phyloP scores from a whole-genome alignment of 2,329 filamentous ascomycete species.

The Pyricularia grisea region DNA sequence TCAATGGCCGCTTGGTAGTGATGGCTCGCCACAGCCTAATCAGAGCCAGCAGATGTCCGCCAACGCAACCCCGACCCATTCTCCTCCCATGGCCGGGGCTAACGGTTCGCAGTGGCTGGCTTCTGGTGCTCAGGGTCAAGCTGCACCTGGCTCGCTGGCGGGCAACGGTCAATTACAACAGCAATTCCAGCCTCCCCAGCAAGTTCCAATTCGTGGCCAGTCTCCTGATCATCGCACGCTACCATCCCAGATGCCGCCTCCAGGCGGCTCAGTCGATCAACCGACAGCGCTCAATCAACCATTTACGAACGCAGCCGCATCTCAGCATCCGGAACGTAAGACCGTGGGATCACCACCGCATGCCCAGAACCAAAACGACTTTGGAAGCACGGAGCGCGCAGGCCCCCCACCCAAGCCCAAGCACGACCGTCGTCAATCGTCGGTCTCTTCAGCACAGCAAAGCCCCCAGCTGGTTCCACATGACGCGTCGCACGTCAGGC shows the following conservation, averaged over 20 bases:
- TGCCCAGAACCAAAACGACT: background rate
- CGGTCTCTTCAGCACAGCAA: slow-evolving; percentile 4
- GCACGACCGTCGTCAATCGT: background rate
- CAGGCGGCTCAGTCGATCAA: background rate
- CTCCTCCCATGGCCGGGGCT: background rate
- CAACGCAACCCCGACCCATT: background rate
- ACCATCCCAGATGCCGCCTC: slow-evolving; percentile 2
- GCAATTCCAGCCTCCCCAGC: slow-evolving; percentile 6
- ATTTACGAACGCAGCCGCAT: background rate
- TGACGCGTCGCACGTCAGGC: background rate
- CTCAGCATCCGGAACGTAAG: slow-evolving; percentile 1
- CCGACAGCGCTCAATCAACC: background rate
- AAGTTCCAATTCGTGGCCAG: slow-evolving; percentile 6
- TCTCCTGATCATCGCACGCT: slow-evolving; percentile 4
- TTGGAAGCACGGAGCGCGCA: background rate
- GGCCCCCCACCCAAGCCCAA: background rate
- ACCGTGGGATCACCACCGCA: background rate
- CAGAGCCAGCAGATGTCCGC: background rate
- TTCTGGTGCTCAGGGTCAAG: background rate
- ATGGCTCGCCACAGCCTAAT: background rate
- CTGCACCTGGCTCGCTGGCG: background rate
- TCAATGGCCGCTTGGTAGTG: background rate
- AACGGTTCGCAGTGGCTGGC: background rate
- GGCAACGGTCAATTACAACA: background rate
- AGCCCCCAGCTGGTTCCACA: slow-evolving; percentile 4